phyloP scores from a whole-genome alignment of 1,284 basidiomycete species.

The Grifola frondosa region DNA sequence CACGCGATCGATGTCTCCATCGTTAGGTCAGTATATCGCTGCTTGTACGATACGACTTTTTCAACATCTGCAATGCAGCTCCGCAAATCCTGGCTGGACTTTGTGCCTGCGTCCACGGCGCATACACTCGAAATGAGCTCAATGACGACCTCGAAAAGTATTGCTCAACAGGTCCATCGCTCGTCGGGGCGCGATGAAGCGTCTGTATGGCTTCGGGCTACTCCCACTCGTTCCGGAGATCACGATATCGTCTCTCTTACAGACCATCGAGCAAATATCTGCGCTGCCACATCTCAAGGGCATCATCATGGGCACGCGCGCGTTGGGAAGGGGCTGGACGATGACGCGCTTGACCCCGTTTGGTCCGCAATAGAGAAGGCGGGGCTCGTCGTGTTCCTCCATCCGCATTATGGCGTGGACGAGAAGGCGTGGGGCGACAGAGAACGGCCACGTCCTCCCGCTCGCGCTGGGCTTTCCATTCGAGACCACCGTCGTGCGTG shows the following conservation, averaged over 20 bases:
- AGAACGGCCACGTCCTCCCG: constrained; percentile 84
- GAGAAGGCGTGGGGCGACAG: constrained; percentile 66
- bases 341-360: constrained; percentile 71
- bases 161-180: constrained; percentile 62
- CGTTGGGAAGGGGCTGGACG: constrained; percentile 77
- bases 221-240: constrained; percentile 76
- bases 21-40: constrained; percentile 47
- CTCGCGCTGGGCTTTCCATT: constrained; percentile 87
- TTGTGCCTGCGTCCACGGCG: constrained; percentile 69
- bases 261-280: constrained; percentile 65
- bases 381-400: constrained; percentile 74
- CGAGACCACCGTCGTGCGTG: constrained; percentile 78
- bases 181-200: constrained; percentile 44
- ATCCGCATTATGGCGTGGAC: constrained; percentile 81
- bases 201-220: constrained; percentile 82
- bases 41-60: background rate
- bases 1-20: constrained; percentile 73
- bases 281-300: constrained; percentile 69
- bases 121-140: constrained; percentile 62
- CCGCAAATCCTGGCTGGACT: constrained; percentile 91
- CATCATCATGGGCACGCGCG: constrained; percentile 79
- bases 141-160: constrained; percentile 78
- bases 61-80: constrained; percentile 37
- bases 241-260: constrained; percentile 52
- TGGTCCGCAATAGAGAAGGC: constrained; percentile 72